Base-by-base conservation (phyloP, 108 stramenopile species). In the Skeletonema marinoi region DNA sequence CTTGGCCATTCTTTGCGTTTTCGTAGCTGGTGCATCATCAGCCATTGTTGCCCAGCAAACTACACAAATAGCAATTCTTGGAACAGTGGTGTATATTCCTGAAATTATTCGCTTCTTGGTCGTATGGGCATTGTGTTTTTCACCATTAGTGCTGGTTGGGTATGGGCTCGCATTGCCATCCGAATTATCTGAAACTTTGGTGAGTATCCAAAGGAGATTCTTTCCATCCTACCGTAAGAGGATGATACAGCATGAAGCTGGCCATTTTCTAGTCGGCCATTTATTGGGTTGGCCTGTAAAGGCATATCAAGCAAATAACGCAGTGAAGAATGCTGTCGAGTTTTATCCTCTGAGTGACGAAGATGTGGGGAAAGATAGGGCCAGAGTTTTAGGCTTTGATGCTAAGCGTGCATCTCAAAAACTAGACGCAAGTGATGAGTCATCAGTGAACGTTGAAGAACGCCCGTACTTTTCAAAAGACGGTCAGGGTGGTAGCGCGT, bases 181-280 rank as follows among this genome's bases (percentile, higher is more conserved):
- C 25, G 73, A 89, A 62, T 71, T 95, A 14, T 89, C 92, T 32
- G 69, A 79, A 7, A 21, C 80, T 51, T 77, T 95, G 79, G 85
- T 91, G 14, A 46, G 76, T n/a, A 71, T 95, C 14, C 94, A 93
- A 70, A 81, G 94, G 32, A 35, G 73, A 38, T 50, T 93, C 8
- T 95, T 95, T 84, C 94, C 90, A 14, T 81, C 88, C 2, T 95
- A 91, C 61, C 79, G 90, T 29, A 81, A 92, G 60, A 80, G 94
- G 33, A 91, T 92, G 89, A 70, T 93, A 41, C 94, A 95, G 59
- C 94, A 95, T 68, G 94, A 95, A 70, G 94, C 94, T 3, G 94
- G 92, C 13, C 94, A 95, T 73, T 92, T 93, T 78, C 73, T 95
- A 48, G 78, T 95, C 46, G 90, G 88, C 0, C 89, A 95, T 69